These are phyloP conservation scores for Tephrocybe sp. DNA, from an alignment of 768 basidiomycete species.

Conservation along the genomic window DNA sequence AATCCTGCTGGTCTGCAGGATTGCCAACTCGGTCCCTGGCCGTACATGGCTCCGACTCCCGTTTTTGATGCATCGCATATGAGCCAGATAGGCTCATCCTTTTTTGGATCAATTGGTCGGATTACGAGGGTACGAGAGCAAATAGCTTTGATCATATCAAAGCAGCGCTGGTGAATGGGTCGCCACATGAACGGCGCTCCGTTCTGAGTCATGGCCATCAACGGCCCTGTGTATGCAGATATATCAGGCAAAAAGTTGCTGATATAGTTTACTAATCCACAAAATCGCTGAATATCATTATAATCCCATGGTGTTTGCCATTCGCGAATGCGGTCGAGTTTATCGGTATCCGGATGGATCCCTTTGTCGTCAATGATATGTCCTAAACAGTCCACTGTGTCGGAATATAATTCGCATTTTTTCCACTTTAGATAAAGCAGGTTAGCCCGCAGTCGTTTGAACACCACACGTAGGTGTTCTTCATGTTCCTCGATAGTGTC, in stretches of 20 bases:
- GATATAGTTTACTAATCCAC: not conserved
- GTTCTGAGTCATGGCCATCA: constrained; percentile 5
- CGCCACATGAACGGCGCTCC: not conserved
- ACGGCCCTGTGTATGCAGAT: not conserved
- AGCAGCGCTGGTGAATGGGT: not conserved
- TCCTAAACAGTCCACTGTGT: not conserved
- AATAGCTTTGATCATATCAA: constrained; percentile 5
- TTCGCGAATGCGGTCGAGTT: not conserved
- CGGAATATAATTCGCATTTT: not conserved
- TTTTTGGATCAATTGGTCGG: not conserved
- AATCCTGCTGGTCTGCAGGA: not conserved
- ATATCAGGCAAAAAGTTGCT: constrained; percentile 1
- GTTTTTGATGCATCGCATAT: not conserved
- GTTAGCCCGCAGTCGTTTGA: not conserved
- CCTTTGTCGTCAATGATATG: not conserved
- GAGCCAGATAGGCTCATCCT: not conserved
- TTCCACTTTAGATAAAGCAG: not conserved
- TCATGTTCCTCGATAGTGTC: not conserved
- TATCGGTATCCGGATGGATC: not conserved
- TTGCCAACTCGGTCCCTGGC: not conserved
- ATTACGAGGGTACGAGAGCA: not conserved
- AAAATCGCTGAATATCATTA: not conserved
- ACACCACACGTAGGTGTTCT: not conserved
- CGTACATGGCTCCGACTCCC: not conserved
- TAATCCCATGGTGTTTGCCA: not conserved